Evolutionary conservation across 169 alveolate species (phyloP), one percentile per base, ranked within the genome.

Genomic region (Theileria parva): DNA sequence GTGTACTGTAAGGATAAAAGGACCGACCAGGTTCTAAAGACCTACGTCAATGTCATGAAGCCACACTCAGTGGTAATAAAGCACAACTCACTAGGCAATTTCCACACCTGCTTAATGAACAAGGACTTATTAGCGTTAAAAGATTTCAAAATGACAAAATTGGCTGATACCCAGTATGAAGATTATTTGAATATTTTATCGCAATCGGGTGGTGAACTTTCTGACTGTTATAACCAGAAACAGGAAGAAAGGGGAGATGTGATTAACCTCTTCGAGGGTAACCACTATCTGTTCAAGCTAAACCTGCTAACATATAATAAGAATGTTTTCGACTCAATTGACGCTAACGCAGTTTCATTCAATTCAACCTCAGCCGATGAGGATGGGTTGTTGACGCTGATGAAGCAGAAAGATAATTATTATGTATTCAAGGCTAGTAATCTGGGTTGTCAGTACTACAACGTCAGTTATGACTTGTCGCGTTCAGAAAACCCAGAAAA

Each of bases 221-320:
- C 53, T 44, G 71, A 63, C 9, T 63, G 71, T 21, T 63, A n/a
- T 63, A 9, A n/a, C 19, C 27, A 63, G 13, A 19, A 30, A 63
- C 27, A 63, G 50, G 39, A 30, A 63, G 51, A 63, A n/a, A 63
- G 44, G 7, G 44, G 44, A 21, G 44, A 21, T 21, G 32, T 21
- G 71, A 19, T 63, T 15, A 28, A 63, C 71, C 71, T 63, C 1
- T 63, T n/a, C 7, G 71, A 63, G 48, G 50, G 50, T 2, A 21
- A 21, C 2, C 39, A n/a, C 48, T 63, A 63, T 21, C 25, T 63
- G 71, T 63, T 63, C 50, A 63, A 63, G 50, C 39, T 63, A 17
- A 63, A 63, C 71, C 71, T 63, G 71, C 19, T 63, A 39, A 23
- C 71, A 1, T 63, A 63, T 13, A 63, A 63, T 39, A 63, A 63